Evolutionary conservation across 495 filamentous ascomycete species (phyloP).

Genomic region (Extremus antarcticus): DNA sequence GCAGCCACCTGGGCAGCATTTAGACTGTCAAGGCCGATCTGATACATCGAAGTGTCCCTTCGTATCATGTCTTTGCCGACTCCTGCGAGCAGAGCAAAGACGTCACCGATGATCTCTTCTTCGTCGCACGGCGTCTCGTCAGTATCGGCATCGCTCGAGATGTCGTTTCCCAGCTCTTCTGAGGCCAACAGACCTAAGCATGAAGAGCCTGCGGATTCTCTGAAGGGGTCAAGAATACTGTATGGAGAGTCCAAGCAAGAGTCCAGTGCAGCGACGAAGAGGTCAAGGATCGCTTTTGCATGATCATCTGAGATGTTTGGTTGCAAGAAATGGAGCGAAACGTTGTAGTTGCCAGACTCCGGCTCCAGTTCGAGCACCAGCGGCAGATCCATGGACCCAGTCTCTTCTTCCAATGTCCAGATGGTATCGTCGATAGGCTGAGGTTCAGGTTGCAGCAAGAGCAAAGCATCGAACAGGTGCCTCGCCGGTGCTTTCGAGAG

Average conservation of each 20-base stretch:
- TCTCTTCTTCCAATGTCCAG: conserved; percentile 57
- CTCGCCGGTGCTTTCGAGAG: conserved; percentile 29
- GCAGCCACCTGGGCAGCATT: conserved; percentile 34
- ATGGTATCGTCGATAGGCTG: conserved; percentile 42
- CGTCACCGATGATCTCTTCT: conserved; percentile 41
- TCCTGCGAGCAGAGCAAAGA: conserved; percentile 45
- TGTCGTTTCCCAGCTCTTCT: no score
- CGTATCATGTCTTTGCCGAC: conserved; percentile 15
- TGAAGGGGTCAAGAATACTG: background rate
- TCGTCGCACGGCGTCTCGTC: conserved; percentile 37
- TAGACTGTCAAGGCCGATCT: conserved; percentile 35
- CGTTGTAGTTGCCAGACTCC: background rate
- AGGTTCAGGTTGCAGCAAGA: conserved; percentile 55
- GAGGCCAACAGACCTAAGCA: no score
- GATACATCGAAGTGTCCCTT: conserved; percentile 30
- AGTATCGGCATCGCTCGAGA: background rate
- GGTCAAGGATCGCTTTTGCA: background rate
- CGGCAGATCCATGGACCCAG: conserved; percentile 57
- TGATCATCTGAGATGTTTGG: conserved; percentile 5
- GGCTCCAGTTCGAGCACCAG: conserved; percentile 14
- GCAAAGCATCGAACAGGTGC: conserved; percentile 61
- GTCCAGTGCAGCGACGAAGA: background rate
- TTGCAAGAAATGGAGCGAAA: conserved; percentile 18
- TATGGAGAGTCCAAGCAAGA: background rate
- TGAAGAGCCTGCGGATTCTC: no score